Evolutionary conservation across 352 stramenopile genomes (phyloP).

Genomic region (Globisporangium recalcitrans): DNA sequence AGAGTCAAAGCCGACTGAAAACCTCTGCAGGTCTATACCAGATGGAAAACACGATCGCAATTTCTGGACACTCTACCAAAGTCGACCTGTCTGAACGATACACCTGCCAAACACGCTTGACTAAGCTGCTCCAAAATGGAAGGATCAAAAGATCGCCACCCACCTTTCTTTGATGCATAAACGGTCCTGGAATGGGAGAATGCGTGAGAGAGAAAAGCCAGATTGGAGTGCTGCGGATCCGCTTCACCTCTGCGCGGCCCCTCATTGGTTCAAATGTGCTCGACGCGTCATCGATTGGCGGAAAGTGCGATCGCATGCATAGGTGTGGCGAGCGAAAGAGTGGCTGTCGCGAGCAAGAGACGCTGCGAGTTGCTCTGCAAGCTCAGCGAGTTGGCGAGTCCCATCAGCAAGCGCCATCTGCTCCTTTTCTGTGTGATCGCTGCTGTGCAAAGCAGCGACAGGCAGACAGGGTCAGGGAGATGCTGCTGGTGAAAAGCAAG

Average conservation of each 20-base stretch:
- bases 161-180: background rate
- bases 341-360: background rate
- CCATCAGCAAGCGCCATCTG: background rate
- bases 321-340: background rate
- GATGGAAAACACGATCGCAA: background rate
- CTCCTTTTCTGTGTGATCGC: background rate
- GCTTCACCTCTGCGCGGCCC: background rate
- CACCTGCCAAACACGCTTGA: background rate
- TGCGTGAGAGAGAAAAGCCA: background rate
- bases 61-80: background rate
- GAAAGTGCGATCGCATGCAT: background rate
- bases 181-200: background rate
- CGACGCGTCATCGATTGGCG: background rate
- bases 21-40: background rate
- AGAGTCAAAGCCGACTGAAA: background rate
- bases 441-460: too few relatives aligned
- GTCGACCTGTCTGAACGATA: background rate
- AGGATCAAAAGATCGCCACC: background rate
- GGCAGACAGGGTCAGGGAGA: background rate
- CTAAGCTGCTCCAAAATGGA: background rate
- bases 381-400: background rate
- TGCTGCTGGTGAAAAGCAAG: background rate
- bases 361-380: background rate
- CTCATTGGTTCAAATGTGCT: background rate
- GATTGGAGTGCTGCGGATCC: background rate